Conservation (phyloP, 768 basidiomycete species). For the Pholiota microspora region DNA sequence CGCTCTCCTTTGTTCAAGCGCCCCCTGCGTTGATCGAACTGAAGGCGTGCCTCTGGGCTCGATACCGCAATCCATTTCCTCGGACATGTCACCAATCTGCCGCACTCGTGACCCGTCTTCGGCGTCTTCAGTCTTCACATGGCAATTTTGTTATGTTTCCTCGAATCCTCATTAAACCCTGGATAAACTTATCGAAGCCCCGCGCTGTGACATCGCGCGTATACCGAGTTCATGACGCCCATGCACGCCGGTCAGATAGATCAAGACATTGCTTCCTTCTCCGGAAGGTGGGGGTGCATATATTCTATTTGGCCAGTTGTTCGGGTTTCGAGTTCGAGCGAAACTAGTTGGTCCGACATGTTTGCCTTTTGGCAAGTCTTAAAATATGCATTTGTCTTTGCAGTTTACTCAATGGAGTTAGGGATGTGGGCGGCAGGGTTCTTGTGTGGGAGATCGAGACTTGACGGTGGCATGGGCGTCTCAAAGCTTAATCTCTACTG, state of each 20-base stretch:
- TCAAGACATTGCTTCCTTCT: not conserved
- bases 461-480: not conserved
- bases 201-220: not conserved
- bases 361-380: not conserved
- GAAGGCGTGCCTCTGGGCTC: not conserved
- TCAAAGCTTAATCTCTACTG: constrained; percentile 3
- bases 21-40: not conserved
- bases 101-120: not conserved
- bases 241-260: not conserved
- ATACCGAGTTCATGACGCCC: not conserved
- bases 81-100: not conserved
- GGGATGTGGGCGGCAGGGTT: not conserved
- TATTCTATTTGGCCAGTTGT: not conserved
- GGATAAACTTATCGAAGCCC: not conserved
- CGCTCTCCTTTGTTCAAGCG: not conserved
- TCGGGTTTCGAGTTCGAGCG: not conserved
- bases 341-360: not conserved
- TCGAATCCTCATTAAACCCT: not conserved
- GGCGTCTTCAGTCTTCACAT: not conserved
- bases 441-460: not conserved
- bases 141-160: not conserved
- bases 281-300: not conserved
- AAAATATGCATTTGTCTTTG: not conserved
- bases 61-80: not conserved
- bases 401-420: not conserved